phyloP scores from a whole-genome alignment of 2,329 filamentous ascomycete genomes.

The Aspergillus sp. region DNA sequence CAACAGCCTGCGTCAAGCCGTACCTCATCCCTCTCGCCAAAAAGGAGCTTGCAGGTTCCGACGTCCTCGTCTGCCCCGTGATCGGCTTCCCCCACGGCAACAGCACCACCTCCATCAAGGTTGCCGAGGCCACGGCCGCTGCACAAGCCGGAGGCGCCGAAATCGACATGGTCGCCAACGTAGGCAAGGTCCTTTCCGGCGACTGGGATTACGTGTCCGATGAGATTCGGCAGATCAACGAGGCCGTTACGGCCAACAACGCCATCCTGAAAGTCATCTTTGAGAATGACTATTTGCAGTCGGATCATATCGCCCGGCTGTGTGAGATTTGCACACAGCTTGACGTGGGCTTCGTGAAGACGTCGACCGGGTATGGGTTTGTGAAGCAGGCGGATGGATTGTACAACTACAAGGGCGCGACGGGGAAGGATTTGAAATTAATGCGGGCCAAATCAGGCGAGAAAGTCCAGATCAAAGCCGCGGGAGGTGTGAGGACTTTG shows the following conservation, averaged over 20 bases:
- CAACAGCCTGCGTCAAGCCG: slow-evolving; percentile 60
- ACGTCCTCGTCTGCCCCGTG: slow-evolving; percentile 57
- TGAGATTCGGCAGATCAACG: slow-evolving; percentile 55
- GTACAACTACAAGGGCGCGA: slow-evolving; percentile 57
- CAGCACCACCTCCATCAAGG: slow-evolving; percentile 55
- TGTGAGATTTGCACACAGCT: slow-evolving; percentile 56
- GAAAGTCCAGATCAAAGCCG: slow-evolving; percentile 57
- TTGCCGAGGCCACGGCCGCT: slow-evolving; percentile 53
- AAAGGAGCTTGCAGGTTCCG: slow-evolving; percentile 47
- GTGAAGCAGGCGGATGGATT: slow-evolving; percentile 54
- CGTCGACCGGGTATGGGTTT: slow-evolving; percentile 61
- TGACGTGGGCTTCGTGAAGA: slow-evolving; percentile 60
- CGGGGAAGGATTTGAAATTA: slow-evolving; percentile 51
- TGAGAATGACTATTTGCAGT: slow-evolving; percentile 58
- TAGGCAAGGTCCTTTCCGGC: slow-evolving; percentile 57
- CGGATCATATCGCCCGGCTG: slow-evolving; percentile 52
- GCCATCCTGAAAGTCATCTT: slow-evolving; percentile 62
- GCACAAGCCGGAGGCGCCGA: slow-evolving; percentile 51
- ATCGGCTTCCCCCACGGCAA: slow-evolving; percentile 63
- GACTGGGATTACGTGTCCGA: slow-evolving; percentile 58
- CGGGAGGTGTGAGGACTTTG: slow-evolving; percentile 57
- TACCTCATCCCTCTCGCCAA: slow-evolving; percentile 54
- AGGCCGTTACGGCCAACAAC: slow-evolving; percentile 44
- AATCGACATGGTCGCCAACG: slow-evolving; percentile 61
- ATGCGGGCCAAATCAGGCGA: slow-evolving; percentile 51